Base-by-base conservation (phyloP, 2,329 filamentous ascomycete genomes). In the Calonectria montana region DNA sequence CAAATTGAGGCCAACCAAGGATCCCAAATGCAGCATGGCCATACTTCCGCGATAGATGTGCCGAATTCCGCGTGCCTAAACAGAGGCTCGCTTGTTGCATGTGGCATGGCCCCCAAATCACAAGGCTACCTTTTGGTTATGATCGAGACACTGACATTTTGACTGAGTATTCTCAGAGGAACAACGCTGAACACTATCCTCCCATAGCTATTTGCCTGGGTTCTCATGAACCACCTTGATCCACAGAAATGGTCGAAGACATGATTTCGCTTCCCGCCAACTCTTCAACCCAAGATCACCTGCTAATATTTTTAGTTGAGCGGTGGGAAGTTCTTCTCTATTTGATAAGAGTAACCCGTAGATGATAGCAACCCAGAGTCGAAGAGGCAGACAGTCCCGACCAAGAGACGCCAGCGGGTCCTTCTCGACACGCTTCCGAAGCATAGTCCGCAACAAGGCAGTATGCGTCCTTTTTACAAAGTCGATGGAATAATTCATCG, bases 301-400 rank as follows among this genome's bases (percentile, higher is more conserved):
- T 18, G 69, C 67, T 8, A 67, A n/a, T 1, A 64, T 7, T 4
- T 41, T 31, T 4, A 74, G 39, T 2, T 59, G 41, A 6, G n/a
- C 9, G 0, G 62, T 6, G 7, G 53, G 35, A 10, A 25, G 29
- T 31, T 29, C 2, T n/a, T 67, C 39, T 2, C 39, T 7, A 18
- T 63, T 62, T 15, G 59, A 21, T 15, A 67, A 31, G 3, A 72
- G 31, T 50, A 77, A 23, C 12, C 67, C 70, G 39, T 67, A 71
- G 2, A 77, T 50, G 13, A 77, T 74, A 3, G 70, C 57, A 12
- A 70, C 35, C 76, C 76, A 77, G 5, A 77, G 63, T 48, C 67
- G 67, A 43, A 75, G n/a, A 0, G 48, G 29, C 3, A 48, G 25
- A 35, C 74, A 75, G 8, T 73, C 74, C 21, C 50, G 35, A 4